Percentiles rank a stretch among this genome's conserved stretches.
These are phyloP conservation scores for Ustilago xerochloae DNA, from an alignment of 1,284 basidiomycete species.

Conservation along the genomic window DNA sequence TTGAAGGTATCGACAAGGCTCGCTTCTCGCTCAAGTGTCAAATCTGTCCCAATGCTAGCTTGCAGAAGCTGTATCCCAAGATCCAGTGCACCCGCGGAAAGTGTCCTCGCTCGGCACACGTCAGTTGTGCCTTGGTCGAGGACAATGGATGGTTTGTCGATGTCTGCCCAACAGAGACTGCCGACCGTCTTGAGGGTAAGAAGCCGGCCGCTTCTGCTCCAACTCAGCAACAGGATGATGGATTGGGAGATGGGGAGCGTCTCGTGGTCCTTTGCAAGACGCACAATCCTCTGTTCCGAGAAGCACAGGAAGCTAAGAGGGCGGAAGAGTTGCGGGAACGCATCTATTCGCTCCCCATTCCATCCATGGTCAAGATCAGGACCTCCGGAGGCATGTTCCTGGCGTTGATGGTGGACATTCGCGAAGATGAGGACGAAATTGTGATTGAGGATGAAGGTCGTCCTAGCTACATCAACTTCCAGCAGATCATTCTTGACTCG, in stretches of 20 bases:
- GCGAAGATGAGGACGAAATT: conserved; percentile 42
- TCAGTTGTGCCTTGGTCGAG: conserved; percentile 79
- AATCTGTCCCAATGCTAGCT: conserved; percentile 77
- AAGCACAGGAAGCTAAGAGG: conserved; percentile 48
- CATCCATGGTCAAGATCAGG: conserved; percentile 47
- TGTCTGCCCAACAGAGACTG: conserved; percentile 43
- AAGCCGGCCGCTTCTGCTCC: conserved; percentile 8
- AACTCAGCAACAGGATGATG: conserved; percentile 1
- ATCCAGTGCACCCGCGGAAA: conserved; percentile 94
- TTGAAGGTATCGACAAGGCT: conserved; percentile 55
- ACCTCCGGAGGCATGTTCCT: conserved; percentile 52
- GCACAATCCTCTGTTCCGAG: conserved; percentile 62
- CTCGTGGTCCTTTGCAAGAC: conserved; percentile 63
- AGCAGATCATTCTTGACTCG: conserved; percentile 37
- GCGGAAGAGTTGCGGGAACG: conserved; percentile 44
- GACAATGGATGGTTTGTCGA: conserved; percentile 64
- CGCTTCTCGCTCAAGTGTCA: conserved; percentile 77
- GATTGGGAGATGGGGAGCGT: conserved; percentile 47
- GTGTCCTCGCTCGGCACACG: conserved; percentile 91
- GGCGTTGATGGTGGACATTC: conserved; percentile 41
- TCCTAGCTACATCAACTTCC: conserved; percentile 44
- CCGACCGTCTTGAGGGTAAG: conserved; percentile 60
- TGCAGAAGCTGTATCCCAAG: conserved; percentile 84
- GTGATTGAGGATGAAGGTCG: conserved; percentile 49
- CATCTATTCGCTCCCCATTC: conserved; percentile 33